phyloP scores from a whole-genome alignment of 352 stramenopile species.

The Globisporangium alternatum region DNA sequence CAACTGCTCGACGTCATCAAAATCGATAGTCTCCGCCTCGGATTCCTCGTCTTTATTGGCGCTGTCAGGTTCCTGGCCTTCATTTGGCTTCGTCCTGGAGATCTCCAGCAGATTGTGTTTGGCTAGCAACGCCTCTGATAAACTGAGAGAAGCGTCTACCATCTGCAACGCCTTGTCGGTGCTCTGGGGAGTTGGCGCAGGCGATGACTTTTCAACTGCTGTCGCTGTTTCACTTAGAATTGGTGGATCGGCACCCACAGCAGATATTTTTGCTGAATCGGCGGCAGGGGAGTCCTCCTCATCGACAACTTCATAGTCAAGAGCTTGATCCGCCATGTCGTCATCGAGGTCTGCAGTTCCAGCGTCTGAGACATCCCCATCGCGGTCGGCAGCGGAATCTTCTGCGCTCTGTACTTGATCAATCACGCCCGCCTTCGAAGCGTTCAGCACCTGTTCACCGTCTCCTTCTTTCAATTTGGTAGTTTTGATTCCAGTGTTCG shows the following conservation, averaged over 20 bases:
- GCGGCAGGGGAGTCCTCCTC: not conserved
- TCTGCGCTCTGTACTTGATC: constrained; percentile 6
- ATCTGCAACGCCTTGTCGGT: not conserved
- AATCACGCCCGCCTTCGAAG: not conserved
- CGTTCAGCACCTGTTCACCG: not conserved
- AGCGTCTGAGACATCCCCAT: constrained; percentile 33
- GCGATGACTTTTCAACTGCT: not conserved
- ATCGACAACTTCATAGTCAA: constrained; percentile 9
- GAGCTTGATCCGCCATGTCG: constrained; percentile 27
- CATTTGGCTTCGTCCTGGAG: not conserved
- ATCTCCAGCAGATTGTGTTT: constrained; percentile 1
- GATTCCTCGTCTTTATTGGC: constrained; percentile 8
- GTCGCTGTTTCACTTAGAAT: not conserved
- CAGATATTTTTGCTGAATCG: not conserved
- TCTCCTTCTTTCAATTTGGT: not conserved
- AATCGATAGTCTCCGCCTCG: constrained; percentile 15
- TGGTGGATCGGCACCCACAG: not conserved
- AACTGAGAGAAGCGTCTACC: not conserved
- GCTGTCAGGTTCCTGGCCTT: not conserved
- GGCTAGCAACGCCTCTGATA: constrained; percentile 2
- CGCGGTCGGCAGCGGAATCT: constrained; percentile 13
- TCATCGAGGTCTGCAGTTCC: constrained; percentile 38
- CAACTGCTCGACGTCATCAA: constrained; percentile 11
- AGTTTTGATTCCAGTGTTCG: not conserved
- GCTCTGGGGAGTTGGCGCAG: not conserved